Base-by-base conservation (phyloP, 345 rosid species). In the Populus nigra region DNA sequence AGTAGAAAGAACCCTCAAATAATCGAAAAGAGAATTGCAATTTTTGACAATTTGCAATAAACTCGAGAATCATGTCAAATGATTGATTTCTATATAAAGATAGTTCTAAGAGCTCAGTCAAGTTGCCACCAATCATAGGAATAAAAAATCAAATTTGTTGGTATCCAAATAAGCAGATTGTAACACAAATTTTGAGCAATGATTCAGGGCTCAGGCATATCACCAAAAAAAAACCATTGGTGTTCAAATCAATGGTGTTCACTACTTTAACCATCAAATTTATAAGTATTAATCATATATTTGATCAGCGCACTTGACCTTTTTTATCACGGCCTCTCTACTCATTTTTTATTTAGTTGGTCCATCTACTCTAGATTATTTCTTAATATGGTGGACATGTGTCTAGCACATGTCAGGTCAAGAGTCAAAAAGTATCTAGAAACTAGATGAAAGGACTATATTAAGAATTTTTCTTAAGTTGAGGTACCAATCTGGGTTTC, bases 1-100 rank as follows among this genome's bases (percentile, higher is more conserved):
- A 10, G 76, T 29, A 9, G 94, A 96, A 3, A 39, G 39, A 38
- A 38, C 39, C 2, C 39, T 73, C 43, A 93, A 81, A 77, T 91
- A 90, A 50, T 27, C 62, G 35, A 57, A 63, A 77, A 93, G 75
- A 77, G 68, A 75, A n/a, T 80, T 86, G 68, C 61, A 93, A 61
- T 22, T 73, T 75, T 50, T 85, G 83, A 43, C 98, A 91, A 38
- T 89, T 85, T 75, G 93, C 92, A 39, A 90, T 81, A 20, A 90
- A 85, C 71, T 86, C 87, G 0, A 94, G 94, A 74, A 93, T 86
- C 38, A 75, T 69, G 59, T 93, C 96, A 13, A 86, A 83, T 3
- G 90, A 77, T 20, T 68, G 73, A 74, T 91, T 93, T 45, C 53
- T 20, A 69, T 50, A 68, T 50, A 89, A 25, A 79, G 83, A 75